Conservation (phyloP, 2,329 filamentous ascomycete genomes). For the Penicillium italicum region DNA sequence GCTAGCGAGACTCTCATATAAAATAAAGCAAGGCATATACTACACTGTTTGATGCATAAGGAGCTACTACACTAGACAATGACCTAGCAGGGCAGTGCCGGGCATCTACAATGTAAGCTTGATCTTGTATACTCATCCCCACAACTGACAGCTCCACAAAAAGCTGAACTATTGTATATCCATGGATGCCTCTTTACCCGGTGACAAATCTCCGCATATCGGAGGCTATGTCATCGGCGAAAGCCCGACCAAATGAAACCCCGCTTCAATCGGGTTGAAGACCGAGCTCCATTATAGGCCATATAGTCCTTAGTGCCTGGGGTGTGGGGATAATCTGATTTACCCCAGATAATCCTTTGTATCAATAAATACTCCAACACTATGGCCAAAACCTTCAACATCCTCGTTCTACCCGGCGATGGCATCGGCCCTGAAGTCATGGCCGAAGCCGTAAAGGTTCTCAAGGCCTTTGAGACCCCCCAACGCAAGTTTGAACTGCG, state of each 20-base stretch:
- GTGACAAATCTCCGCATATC: not conserved
- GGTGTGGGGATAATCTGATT: not conserved
- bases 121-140: not conserved
- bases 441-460: constrained; percentile 54
- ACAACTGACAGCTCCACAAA: not conserved
- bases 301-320: not conserved
- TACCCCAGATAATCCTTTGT: not conserved
- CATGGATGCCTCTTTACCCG: not conserved
- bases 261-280: constrained; percentile 26
- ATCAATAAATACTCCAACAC: not conserved
- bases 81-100: not conserved
- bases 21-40: not conserved
- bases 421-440: constrained; percentile 75
- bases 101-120: not conserved
- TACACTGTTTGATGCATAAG: not conserved
- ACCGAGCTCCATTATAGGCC: constrained; percentile 20
- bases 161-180: too few species aligned
- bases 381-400: constrained; percentile 53
- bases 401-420: constrained; percentile 73
- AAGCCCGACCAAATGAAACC: constrained; percentile 19
- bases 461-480: constrained; percentile 67
- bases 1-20: too few species aligned
- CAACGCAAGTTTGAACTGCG: constrained; percentile 75
- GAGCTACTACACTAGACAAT: not conserved
- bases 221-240: constrained; percentile 10